Evolutionary conservation across 2,329 filamentous ascomycete species (phyloP), one percentile per base, ranked within the genome.

Genomic region (Cadophora sp.): DNA sequence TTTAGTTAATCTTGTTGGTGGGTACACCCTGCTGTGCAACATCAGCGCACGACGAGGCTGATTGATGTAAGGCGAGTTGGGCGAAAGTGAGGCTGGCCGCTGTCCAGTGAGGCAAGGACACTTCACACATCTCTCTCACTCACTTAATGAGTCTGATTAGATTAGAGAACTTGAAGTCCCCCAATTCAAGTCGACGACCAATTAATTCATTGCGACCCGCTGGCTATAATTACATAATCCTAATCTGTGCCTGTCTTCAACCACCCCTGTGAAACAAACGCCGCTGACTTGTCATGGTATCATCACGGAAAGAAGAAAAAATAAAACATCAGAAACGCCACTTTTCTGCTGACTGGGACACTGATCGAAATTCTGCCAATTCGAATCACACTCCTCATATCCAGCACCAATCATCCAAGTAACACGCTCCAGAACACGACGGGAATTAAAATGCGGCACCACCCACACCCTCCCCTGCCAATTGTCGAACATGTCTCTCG

Each of bases 391-490:
- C 22, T 51, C 22, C 22, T 5, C 9, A 11, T 22, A 51, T 51
- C 24, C 30, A 43, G 39, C 18, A 30, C 39, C 18, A 47, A 47
- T 27, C 56, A 47, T 45, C 56, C 43, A 45, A 33, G 16, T 30
- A 58, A 22, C 30, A 39, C 22, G 24, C 4, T 14, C 56, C 56
- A 30, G 8, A 18, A 13, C 20, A 45, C 56, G 14, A 3, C 22
- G 13, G 39, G n/a, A 20, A 24, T 43, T 65, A 78, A 60, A 78
- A 78, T 2, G 77, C 77, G 58, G 75, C 75, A 47, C 76, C 75
- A 36, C 76, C 76, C 64, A 75, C 72, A 2, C 76, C 73, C 64
- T 78, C 77, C 4, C 77, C 77, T 62, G 76, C 76, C 61, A 78
- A 64, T 61, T 74, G 66, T 55, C 76, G 68, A 59, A 78, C 74